phyloP scores from a whole-genome alignment of 2,329 filamentous ascomycete genomes.

The Pseudocercospora pini-densiflorae region DNA sequence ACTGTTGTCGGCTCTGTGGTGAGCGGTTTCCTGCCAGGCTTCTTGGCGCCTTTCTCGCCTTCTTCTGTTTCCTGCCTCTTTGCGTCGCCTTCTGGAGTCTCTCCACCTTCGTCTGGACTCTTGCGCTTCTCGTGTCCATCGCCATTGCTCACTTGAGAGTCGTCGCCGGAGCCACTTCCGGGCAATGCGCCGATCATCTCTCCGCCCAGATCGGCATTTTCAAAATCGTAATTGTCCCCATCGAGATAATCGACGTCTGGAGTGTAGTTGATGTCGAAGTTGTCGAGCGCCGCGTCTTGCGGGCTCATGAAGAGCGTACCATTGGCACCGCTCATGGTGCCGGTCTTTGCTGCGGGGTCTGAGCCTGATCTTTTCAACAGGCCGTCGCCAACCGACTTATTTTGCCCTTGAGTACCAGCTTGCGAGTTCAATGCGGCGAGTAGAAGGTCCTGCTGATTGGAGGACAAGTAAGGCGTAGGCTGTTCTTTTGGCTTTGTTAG shows the following conservation, averaged over 20 bases:
- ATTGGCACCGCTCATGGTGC: conserved; percentile 32
- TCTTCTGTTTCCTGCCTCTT: conserved; percentile 84
- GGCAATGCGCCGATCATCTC: conserved; percentile 79
- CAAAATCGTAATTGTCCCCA: conserved; percentile 77
- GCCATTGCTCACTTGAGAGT: conserved; percentile 29
- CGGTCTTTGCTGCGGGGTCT: conserved; percentile 16
- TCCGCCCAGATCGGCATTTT: conserved; percentile 59
- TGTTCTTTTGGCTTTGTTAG: conserved; percentile 27
- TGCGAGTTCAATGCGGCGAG: conserved; percentile 53
- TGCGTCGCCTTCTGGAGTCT: conserved; percentile 68
- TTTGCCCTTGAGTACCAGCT: conserved; percentile 22
- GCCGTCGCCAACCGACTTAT: neutral
- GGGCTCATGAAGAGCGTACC: conserved; percentile 37
- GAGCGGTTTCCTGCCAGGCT: conserved; percentile 92
- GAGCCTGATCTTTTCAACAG: conserved; percentile 18
- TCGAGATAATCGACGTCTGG: conserved; percentile 86
- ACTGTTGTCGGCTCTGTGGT: conserved; percentile 96
- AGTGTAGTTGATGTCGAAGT: conserved; percentile 52
- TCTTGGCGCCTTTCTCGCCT: conserved; percentile 85
- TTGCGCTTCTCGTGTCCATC: conserved; percentile 72
- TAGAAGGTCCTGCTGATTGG: conserved; percentile 51
- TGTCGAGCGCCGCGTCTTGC: conserved; percentile 33
- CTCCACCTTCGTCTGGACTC: conserved; percentile 66
- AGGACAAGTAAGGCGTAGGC: conserved; percentile 49
- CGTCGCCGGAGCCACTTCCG: conserved; percentile 48